Evolutionary conservation across 108 stramenopile species (phyloP), one percentile per base, ranked within the genome.

Genomic region (Skeletonema marinoi): DNA sequence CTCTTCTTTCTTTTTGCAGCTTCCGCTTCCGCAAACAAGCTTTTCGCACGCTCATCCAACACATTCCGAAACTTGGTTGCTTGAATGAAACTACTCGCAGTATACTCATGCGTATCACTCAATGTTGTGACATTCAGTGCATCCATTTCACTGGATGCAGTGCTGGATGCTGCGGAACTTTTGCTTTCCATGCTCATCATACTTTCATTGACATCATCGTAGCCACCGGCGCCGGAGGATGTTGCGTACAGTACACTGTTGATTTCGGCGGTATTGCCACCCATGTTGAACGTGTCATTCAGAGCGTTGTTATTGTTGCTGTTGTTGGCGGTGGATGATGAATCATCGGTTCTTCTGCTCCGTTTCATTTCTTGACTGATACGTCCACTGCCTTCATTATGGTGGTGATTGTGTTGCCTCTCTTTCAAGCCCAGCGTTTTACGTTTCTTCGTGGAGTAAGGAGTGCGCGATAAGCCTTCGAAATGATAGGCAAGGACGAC

Each of bases 31-130:
- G 68, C 35, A 8, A 60, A 67, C 68, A 75, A 61, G 46, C 60
- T 68, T 35, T 65, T 56, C 6, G 74, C 54, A 39, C 74, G 56
- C n/a, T 76, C 81, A 39, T 63, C 61, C 65, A 82, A 60, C 29
- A 82, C 42, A 64, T 65, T 64, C 67, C 81, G 68, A 25, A 68
- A 44, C 50, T 82, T 82, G 13, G 56, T 50, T 25, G 68, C 70
- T 66, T 72, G 65, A 32, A 94, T 85, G 80, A 94, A 94, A 65
- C 88, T 94, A 9, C 82, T 84, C 17, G 93, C 90, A 8, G 87
- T 88, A 39, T 92, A 68, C 70, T 94, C 93, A 31, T 91, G 92
- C 14, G 93, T 92, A 62, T 94, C 93, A 58, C 91, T 92, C 68
- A 91, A 38, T 16, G 79, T 77, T 25, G 83, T 80, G 0, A 46